Base-by-base conservation (phyloP, 345 rosid genomes). In the Moricandia moricandioides region DNA sequence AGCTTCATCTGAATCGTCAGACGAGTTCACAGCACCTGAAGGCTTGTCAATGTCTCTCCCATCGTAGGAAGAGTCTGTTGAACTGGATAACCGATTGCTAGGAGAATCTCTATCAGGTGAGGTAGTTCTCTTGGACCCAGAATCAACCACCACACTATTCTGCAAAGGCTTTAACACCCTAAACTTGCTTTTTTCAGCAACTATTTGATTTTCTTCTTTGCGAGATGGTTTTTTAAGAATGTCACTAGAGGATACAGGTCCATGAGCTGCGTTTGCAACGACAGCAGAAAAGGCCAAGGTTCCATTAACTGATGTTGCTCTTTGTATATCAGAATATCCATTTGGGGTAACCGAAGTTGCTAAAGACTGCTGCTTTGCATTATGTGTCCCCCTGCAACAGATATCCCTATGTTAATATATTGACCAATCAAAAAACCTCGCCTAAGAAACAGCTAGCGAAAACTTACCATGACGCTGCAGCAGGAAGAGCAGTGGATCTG, bases 391-490 rank as follows among this genome's bases (percentile, higher is more conserved):
- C 94, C 96, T 88, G 80, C 33, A 65, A 55, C 9, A 34, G 34
- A 69, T 30, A 29, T 61, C 16, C 10, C 26, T 40, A 55, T 10
- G 12, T 51, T 39, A 14, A 30, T 30, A 67, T 49, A 73, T 39
- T 74, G 68, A 73, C 45, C 71, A 61, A 4, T 61, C 26, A 51
- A 57, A 67, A 54, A 2, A 9, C 43, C 10, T 64, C 12, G 13
- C 49, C 57, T 61, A 49, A 13, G 51, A 5, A 72, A 31, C 43
- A 67, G 29, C 52, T 7, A 11, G 55, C 7, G 40, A 55, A 49
- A 27, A 65, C 43, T 70, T 80, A 90, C 98, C 98, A 92, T 71
- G 98, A 85, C 17, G 94, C 86, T 39, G 90, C 89, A 26, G 91
- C 87, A 63, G 96, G 98, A 70, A 88, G 96, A 11, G 81, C 83